These are phyloP conservation scores for Pugionium cornutum DNA, from an alignment of 345 rosid species.

Conservation along the genomic window DNA sequence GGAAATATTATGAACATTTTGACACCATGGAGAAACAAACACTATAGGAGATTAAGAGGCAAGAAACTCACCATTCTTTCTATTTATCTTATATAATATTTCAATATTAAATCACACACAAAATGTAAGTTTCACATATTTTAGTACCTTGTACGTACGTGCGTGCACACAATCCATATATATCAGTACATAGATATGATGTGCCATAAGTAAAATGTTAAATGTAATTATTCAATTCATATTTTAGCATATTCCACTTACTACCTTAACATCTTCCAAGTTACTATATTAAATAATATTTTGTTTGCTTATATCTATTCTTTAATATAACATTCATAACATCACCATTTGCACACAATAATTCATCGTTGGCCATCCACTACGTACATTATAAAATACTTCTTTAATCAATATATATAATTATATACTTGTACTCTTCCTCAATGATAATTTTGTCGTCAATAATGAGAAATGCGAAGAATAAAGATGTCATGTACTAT, in stretches of 20 bases:
- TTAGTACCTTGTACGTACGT: constrained; percentile 25
- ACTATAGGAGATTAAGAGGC: background rate
- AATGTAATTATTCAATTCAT: background rate
- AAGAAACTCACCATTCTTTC: background rate
- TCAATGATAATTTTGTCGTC: background rate
- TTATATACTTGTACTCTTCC: background rate
- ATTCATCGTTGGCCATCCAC: constrained; percentile 5
- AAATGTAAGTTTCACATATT: background rate
- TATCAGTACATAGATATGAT: background rate
- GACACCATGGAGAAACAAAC: background rate
- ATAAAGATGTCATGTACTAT: background rate
- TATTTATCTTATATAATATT: background rate
- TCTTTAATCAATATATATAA: constrained; percentile 1
- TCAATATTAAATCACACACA: background rate
- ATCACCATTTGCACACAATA: background rate
- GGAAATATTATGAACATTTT: background rate
- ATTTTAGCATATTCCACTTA: constrained; percentile 6
- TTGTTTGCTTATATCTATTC: background rate
- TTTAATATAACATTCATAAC: background rate
- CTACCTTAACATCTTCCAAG: background rate
- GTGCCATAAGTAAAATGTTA: background rate
- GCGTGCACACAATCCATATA: constrained; percentile 16
- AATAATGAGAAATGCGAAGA: background rate
- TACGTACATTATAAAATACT: background rate
- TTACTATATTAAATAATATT: background rate